Percentiles rank a stretch among this genome's conserved stretches.
Conservation (phyloP, 192 early-diverging fungal genomes). For the Neocallimastix lanati region DNA sequence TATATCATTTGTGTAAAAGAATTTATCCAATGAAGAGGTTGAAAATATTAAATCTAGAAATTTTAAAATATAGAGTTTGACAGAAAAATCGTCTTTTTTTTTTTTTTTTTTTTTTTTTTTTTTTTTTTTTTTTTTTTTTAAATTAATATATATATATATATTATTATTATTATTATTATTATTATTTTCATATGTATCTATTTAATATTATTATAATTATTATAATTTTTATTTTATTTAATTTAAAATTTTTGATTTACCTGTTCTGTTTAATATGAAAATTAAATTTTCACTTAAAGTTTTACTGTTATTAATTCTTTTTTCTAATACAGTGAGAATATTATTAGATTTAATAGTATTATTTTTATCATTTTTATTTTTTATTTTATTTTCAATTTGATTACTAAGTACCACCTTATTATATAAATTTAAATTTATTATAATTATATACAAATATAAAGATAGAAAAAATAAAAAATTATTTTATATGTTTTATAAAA, state of each 20-base stretch:
- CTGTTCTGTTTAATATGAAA: slow-evolving; percentile 79
- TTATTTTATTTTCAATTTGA: slow-evolving; percentile 41
- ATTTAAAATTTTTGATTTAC: slow-evolving; percentile 14
- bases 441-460: no score
- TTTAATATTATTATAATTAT: no score
- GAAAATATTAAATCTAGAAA: slow-evolving; percentile 55
- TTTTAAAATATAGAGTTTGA: slow-evolving; percentile 41
- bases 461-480: no score
- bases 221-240: no score
- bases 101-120: no score
- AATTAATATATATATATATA: no score
- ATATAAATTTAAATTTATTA: not conserved
- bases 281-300: slow-evolving; percentile 78
- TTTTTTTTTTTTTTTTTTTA: no score
- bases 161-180: no score
- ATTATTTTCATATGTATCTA: no score
- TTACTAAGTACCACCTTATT: slow-evolving; percentile 38
- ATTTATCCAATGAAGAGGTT: slow-evolving; percentile 30
- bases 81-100: slow-evolving; percentile 20
- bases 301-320: slow-evolving; percentile 38
- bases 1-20: slow-evolving; percentile 87
- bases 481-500: no score
- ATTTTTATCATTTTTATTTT: slow-evolving; percentile 13
- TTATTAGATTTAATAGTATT: slow-evolving; percentile 20
- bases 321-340: slow-evolving; percentile 22